Base-by-base conservation (phyloP, 495 filamentous ascomycete species). In the Penicillium coprophilum region DNA sequence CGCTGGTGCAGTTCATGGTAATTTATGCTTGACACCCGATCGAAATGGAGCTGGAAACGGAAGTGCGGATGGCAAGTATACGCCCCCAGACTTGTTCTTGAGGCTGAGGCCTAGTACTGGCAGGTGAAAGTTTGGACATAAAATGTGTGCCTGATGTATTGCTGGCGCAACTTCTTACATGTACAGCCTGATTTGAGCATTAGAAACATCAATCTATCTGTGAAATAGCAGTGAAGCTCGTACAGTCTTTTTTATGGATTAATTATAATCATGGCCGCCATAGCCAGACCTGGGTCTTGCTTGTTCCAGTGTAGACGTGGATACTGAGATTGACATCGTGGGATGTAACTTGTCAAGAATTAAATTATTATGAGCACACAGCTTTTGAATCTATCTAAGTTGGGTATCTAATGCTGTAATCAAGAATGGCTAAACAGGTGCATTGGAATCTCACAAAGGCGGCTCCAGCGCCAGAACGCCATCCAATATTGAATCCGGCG, bases 401-500 rank as follows among this genome's bases (percentile, higher is more conserved):
- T 8, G 52, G 52, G 52, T 54, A 54, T 54, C 43, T 15, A 54
- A 41, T 32, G 20, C 54, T 43, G n/a, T 13, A 46, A 20, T 34
- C 45, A 44, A 50, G 21, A 50, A 15, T 39, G 44, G n/a, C 15
- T 15, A 12, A 17, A 7, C 20, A 31, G 4, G 6, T 23, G 0
- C 3, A 24, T 24, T 12, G 1, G 1, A 15, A 43, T 21, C 4
- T 65, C 45, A 96, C 45, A 89, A 60, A 13, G 92, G 92, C 43
- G 81, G 83, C 47, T 87, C 88, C 2, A 96, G 82, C 53, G 74
- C 77, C 32, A 96, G 64, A 3, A 96, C 90, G 53, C 95, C 90
- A 49, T 96, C 91, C 39, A 97, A 78, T 3, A 97, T 87, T 56
- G 86, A 83, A 63, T 93, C 90, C 0, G 85, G 79, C 2, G 81